Evolutionary conservation across 768 basidiomycete species (phyloP).

Genomic region (Mycena floridula): DNA sequence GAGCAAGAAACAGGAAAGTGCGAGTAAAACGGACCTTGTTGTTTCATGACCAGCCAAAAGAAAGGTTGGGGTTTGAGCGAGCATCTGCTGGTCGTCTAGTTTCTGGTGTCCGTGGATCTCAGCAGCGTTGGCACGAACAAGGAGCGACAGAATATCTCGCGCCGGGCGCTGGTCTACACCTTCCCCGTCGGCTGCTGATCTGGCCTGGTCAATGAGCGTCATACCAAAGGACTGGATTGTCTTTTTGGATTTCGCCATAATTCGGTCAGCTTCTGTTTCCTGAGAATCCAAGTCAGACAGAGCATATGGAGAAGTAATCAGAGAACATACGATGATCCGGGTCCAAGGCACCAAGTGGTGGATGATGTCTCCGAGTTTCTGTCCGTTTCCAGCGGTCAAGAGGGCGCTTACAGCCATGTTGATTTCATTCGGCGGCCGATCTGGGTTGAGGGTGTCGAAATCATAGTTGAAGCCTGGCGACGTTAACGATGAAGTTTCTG

Average conservation of each 20-base stretch:
- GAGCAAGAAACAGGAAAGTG: background rate
- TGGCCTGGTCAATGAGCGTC: constrained; percentile 44
- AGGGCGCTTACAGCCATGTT: background rate
- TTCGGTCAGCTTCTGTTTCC: too few species aligned
- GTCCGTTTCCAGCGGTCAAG: too few species aligned
- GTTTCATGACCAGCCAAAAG: background rate
- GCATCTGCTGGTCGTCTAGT: constrained; percentile 57
- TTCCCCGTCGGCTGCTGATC: constrained; percentile 21
- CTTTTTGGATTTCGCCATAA: constrained; percentile 22
- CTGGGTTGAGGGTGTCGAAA: background rate
- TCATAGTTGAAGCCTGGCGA: background rate
- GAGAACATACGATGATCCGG: constrained; percentile 29
- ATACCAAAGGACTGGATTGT: constrained; percentile 46
- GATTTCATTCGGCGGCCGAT: background rate
- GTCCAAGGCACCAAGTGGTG: constrained; percentile 29
- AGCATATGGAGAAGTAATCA: background rate
- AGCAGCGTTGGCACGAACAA: constrained; percentile 61
- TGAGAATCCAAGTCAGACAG: background rate
- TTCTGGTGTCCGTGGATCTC: constrained; percentile 48
- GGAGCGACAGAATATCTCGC: constrained; percentile 53
- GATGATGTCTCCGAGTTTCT: too few species aligned
- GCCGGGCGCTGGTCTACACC: constrained; percentile 15
- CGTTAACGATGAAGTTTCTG: too few species aligned
- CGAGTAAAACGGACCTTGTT: background rate
- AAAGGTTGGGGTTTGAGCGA: constrained; percentile 22